These are phyloP conservation scores for Cruciata laevipes DNA, from an alignment of 257 asterid genomes.

Conservation along the genomic window DNA sequence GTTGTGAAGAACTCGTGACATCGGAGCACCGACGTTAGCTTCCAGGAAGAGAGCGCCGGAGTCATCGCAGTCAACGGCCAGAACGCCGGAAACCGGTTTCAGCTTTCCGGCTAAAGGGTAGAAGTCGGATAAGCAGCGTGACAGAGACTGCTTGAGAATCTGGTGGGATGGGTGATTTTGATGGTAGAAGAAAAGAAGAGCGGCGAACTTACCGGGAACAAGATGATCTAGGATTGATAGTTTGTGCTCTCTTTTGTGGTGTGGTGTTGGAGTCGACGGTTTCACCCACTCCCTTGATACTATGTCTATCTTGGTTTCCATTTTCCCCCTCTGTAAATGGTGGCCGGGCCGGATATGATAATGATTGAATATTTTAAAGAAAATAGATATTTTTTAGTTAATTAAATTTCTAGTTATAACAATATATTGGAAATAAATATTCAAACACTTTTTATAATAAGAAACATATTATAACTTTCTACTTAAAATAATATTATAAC, in stretches of 20 bases:
- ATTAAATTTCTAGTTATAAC: too few species aligned
- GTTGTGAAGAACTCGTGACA: neutral
- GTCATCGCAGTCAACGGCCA: slow-evolving; percentile 22
- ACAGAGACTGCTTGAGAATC: slow-evolving; percentile 28
- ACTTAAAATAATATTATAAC: too few species aligned
- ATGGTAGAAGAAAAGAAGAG: slow-evolving; percentile 3
- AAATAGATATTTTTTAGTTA: too few species aligned
- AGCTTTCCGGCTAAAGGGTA: slow-evolving; percentile 33
- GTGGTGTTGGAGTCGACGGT: slow-evolving; percentile 10
- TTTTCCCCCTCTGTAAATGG: neutral
- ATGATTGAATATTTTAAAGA: too few species aligned
- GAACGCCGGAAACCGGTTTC: neutral
- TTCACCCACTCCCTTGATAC: slow-evolving; percentile 7
- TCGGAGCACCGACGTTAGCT: slow-evolving; percentile 17
- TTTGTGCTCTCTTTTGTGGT: neutral
- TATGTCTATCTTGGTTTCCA: neutral
- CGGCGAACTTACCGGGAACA: neutral
- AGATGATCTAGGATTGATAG: slow-evolving; percentile 1
- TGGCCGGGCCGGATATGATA: too few species aligned
- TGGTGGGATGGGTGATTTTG: neutral
- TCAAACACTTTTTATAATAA: too few species aligned
- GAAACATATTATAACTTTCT: too few species aligned
- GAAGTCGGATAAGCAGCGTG: slow-evolving; percentile 13
- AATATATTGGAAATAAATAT: too few species aligned
- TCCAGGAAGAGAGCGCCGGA: slow-evolving; percentile 14